Conservation (phyloP, 2,329 filamentous ascomycete genomes). For the Aureobasidium sp. region DNA sequence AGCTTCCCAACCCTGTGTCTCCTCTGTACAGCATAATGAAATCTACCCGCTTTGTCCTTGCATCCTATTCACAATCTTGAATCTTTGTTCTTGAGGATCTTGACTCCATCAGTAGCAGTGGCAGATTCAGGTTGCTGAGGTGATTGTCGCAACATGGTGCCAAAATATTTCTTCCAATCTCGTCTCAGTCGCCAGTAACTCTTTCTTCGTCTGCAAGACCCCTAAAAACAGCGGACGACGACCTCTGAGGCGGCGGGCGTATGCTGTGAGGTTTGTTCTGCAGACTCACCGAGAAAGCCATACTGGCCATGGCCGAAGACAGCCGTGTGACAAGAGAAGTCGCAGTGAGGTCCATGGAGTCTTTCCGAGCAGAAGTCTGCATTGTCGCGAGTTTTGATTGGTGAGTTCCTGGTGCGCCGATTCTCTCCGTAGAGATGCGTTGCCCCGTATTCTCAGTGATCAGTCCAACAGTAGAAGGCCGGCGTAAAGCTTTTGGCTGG, state of each 20-base stretch:
- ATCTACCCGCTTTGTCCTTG: too few relatives aligned
- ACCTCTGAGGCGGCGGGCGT: not conserved
- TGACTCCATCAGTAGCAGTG: too few relatives aligned
- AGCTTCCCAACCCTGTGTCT: too few relatives aligned
- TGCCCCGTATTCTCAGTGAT: not conserved
- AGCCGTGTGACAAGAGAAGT: not conserved
- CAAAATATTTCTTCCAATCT: not conserved
- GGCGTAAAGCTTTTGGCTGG: not conserved
- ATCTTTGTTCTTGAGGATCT: too few relatives aligned
- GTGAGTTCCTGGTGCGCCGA: not conserved
- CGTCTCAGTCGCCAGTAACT: conserved; percentile 1
- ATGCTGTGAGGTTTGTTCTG: not conserved
- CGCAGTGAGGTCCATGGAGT: not conserved
- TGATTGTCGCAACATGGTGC: too few relatives aligned
- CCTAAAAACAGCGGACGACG: conserved; percentile 10
- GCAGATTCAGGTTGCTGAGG: too few relatives aligned
- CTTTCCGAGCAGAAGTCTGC: not conserved
- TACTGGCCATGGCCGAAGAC: not conserved
- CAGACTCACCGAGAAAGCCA: not conserved
- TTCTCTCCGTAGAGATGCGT: too few relatives aligned
- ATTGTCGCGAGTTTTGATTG: too few relatives aligned
- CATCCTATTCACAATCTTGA: too few relatives aligned
- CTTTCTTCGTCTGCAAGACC: conserved; percentile 3
- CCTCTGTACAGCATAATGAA: too few relatives aligned
- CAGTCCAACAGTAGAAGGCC: not conserved